Evolutionary conservation across 2,329 filamentous ascomycete genomes (phyloP).

Genomic region (Diaporthe vaccinii): DNA sequence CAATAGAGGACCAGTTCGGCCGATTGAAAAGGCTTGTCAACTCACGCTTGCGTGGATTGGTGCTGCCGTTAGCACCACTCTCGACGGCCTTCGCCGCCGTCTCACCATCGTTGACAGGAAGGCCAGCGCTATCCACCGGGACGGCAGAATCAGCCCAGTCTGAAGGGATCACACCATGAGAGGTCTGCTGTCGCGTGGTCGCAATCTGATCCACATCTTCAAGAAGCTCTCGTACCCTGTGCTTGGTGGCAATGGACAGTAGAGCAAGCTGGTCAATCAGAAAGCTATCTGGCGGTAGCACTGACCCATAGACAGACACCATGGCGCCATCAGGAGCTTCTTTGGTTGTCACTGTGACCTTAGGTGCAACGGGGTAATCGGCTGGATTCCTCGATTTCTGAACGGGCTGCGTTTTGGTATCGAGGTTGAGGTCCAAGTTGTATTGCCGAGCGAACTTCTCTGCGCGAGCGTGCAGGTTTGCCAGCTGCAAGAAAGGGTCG

Average conservation of each 20-base stretch:
- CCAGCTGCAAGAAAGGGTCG: conserved; percentile 79
- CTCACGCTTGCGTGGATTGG: conserved; percentile 73
- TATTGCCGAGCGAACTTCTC: conserved; percentile 71
- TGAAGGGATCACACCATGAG: conserved; percentile 82
- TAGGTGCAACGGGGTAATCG: conserved; percentile 62
- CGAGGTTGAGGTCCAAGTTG: conserved; percentile 68
- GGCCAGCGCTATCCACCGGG: conserved; percentile 59
- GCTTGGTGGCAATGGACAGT: conserved; percentile 85
- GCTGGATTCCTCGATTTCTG: conserved; percentile 64
- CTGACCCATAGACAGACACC: conserved; percentile 74
- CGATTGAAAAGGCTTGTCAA: conserved; percentile 17
- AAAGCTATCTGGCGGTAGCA: conserved; percentile 80
- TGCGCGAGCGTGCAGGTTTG: conserved; percentile 69
- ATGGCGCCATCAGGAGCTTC: conserved; percentile 72
- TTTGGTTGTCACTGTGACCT: conserved; percentile 67
- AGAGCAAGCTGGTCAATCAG: conserved; percentile 87
- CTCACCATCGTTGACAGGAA: conserved; percentile 47
- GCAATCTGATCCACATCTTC: conserved; percentile 82
- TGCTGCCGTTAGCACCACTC: conserved; percentile 66
- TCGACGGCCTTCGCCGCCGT: conserved; percentile 52
- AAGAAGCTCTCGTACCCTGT: conserved; percentile 80
- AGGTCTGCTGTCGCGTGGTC: conserved; percentile 79
- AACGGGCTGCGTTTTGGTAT: conserved; percentile 63
- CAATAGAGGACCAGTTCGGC: conserved; percentile 23
- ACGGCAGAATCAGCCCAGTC: conserved; percentile 82